Conservation (phyloP, 2,329 filamentous ascomycete species). For the Lachnellula subtilissima region DNA sequence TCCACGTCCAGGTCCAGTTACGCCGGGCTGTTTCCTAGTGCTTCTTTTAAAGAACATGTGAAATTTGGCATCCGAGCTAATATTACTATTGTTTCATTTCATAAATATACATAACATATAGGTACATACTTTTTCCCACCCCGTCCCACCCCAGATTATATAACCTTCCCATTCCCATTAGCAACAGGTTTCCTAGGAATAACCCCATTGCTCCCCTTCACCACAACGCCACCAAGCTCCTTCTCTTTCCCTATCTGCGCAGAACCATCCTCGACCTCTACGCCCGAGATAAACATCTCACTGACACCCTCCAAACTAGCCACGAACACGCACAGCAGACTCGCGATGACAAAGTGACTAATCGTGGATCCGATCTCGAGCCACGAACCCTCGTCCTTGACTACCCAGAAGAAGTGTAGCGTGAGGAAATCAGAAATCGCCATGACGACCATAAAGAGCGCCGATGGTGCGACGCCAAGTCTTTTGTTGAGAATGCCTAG, state of each 20-base stretch:
- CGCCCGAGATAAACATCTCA: constrained; percentile 73
- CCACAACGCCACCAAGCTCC: constrained; percentile 23
- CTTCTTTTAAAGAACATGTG: too few species aligned
- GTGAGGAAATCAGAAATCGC: constrained; percentile 87
- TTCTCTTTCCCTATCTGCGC: constrained; percentile 25
- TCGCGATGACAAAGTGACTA: constrained; percentile 91
- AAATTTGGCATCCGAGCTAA: too few species aligned
- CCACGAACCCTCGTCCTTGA: constrained; percentile 95
- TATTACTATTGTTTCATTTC: too few species aligned
- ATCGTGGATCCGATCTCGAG: constrained; percentile 96
- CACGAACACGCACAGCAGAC: constrained; percentile 84
- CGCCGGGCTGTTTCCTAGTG: too few species aligned
- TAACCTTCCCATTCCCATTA: constrained; percentile 8
- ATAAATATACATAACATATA: background rate
- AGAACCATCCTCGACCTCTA: constrained; percentile 54
- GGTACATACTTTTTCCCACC: background rate
- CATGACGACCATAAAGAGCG: constrained; percentile 93
- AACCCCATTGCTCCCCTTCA: constrained; percentile 14
- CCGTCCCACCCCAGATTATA: background rate
- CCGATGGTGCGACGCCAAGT: constrained; percentile 78
- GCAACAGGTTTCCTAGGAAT: constrained; percentile 5
- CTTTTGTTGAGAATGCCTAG: constrained; percentile 87
- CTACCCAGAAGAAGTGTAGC: constrained; percentile 95
- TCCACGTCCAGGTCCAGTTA: too few species aligned
- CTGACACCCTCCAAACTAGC: constrained; percentile 81